Evolutionary conservation across 2,329 filamentous ascomycete genomes (phyloP), one percentile per base, ranked within the genome.

Genomic region (Hypoxylon sp.): DNA sequence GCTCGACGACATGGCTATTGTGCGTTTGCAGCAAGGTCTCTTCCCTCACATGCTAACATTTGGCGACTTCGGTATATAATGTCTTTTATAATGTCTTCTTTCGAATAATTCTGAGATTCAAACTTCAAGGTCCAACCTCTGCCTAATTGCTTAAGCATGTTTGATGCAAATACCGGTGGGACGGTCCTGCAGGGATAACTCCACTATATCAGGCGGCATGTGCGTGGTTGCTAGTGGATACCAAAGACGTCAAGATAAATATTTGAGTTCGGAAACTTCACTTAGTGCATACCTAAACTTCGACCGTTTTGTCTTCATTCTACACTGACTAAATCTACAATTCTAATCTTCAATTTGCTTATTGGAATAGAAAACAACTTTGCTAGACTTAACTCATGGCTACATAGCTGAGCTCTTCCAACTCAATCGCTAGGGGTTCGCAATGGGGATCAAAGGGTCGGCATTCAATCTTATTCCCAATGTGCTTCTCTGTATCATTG

Each of bases 381-480:
- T 52, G 31, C 31, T 44, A 48, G 26, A 53, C 37, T n/a, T 50
- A 35, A 26, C 39, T 39, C 44, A 65, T 65, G 61, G 54, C 56
- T 58, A 44, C 11, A 31, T 59, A 46, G 19, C 29, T 57, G 19
- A n/a, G 26, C 48, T 60, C 37, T 9, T 33, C 14, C 47, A 24
- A 33, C 31, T 50, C 11, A 55, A 26, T 50, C 22, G 33, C 10
- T 39, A 46, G 31, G 9, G n/a, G 42, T 55, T 70, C 69, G 72
- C 70, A 13, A 91, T 91, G 89, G 88, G 89, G n/a, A 91, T 91
- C 78, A 90, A 88, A 82, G 88, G 88, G 88, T 90, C 78, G 60
- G 78, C 62, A 52, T 26, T 65, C 10, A 63, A 44, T 47, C 14
- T 5, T 6, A 26, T 35, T 52, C 6, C 29, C 42, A 42, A 44